A percentile compares a stretch with the other conserved stretches of the same genome.
phyloP scores from a whole-genome alignment of 805 yeast genomes.

The Pichia occidentalis region DNA sequence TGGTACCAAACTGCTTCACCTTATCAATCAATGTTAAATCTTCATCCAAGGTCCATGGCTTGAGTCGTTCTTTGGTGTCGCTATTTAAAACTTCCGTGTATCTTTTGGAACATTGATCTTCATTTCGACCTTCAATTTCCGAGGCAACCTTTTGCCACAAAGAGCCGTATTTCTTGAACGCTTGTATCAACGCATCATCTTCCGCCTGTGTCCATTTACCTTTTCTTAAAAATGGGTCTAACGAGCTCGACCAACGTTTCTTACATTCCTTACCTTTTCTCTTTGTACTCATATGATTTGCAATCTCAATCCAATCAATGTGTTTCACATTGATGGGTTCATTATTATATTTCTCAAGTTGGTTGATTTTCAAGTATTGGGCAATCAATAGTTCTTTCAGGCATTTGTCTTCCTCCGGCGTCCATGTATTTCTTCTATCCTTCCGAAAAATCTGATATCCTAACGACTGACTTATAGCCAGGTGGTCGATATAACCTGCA shows the following conservation, averaged over 20 bases:
- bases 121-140: slow-evolving; percentile 78
- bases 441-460: slow-evolving; percentile 71
- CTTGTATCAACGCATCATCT: slow-evolving; percentile 57
- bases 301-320: slow-evolving; percentile 59
- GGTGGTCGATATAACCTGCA: slow-evolving; percentile 37
- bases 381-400: slow-evolving; percentile 39
- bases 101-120: slow-evolving; percentile 91
- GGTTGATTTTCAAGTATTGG: slow-evolving; percentile 21
- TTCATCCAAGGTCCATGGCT: slow-evolving; percentile 76
- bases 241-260: slow-evolving; percentile 79
- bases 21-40: slow-evolving; percentile 62
- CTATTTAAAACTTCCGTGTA: slow-evolving; percentile 88
- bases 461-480: slow-evolving; percentile 59
- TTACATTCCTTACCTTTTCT: slow-evolving; percentile 78
- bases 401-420: slow-evolving; percentile 59
- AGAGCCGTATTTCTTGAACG: slow-evolving; percentile 65
- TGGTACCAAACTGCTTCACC: slow-evolving; percentile 71
- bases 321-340: slow-evolving; percentile 32
- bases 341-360: slow-evolving; percentile 16
- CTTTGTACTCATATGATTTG: slow-evolving; percentile 35
- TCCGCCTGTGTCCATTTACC: slow-evolving; percentile 87
- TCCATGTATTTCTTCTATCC: slow-evolving; percentile 64
- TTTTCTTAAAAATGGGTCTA: slow-evolving; percentile 74
- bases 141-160: slow-evolving; percentile 80
- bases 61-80: slow-evolving; percentile 61